Conservation (phyloP, 1,284 basidiomycete genomes). For the Ustilago crameri region DNA sequence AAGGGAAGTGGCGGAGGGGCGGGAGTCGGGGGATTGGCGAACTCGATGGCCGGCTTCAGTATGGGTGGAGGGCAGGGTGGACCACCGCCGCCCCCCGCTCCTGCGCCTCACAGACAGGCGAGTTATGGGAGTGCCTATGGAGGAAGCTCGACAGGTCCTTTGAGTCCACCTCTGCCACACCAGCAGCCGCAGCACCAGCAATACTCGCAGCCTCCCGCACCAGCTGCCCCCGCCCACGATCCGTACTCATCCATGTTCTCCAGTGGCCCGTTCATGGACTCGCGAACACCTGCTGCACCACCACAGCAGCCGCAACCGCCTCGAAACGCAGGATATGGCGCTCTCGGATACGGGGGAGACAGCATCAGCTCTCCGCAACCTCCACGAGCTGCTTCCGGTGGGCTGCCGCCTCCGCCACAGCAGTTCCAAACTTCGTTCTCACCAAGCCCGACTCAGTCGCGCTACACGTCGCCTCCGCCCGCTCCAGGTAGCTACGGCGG, state of each 20-base stretch:
- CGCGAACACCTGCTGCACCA: slow-evolving; percentile 25
- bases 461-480: slow-evolving; percentile 31
- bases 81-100: slow-evolving; percentile 14
- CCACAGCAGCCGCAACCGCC: slow-evolving; percentile 6
- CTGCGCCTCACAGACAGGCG: slow-evolving; percentile 33
- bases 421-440: slow-evolving; percentile 30
- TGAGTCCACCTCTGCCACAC: slow-evolving; percentile 19
- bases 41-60: slow-evolving; percentile 29
- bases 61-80: slow-evolving; percentile 12
- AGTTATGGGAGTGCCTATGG: slow-evolving; percentile 34
- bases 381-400: slow-evolving; percentile 6
- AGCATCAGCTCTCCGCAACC: background rate
- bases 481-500: background rate
- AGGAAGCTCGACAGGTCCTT: slow-evolving; percentile 5
- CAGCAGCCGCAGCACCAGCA: slow-evolving; percentile 5
- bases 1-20: slow-evolving; percentile 61
- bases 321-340: slow-evolving; percentile 8
- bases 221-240: slow-evolving; percentile 12
- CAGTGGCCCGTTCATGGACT: slow-evolving; percentile 33
- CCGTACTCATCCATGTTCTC: slow-evolving; percentile 44
- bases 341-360: slow-evolving; percentile 12
- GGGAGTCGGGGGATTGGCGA: slow-evolving; percentile 8
- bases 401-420: slow-evolving; percentile 29
- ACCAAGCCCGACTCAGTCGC: slow-evolving; percentile 7
- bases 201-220: background rate